Base-by-base conservation (phyloP, 78 protist species). In the Guillardia theta region DNA sequence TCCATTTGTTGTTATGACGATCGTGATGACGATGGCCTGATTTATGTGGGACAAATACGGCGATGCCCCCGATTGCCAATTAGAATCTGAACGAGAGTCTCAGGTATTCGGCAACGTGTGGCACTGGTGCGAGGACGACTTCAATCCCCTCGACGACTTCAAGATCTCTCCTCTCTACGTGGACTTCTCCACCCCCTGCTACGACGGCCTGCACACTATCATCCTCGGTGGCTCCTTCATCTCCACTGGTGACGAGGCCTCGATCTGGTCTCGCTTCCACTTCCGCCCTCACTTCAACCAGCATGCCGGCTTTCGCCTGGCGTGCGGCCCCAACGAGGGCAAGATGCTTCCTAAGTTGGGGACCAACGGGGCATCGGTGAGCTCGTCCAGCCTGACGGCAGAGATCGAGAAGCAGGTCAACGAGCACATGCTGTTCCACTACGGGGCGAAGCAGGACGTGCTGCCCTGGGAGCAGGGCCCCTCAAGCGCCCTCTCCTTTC, bases 91-190 rank as follows among this genome's bases (percentile, higher is more conserved):
- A n/a, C n/a, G n/a, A n/a, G n/a, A n/a, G n/a, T n/a, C n/a, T n/a
- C n/a, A n/a, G n/a, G n/a, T n/a, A n/a, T 18, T 95, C 21, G 97
- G 97, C 24, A 96, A 95, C 76, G 97, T 94, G n/a, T 96, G 96
- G 96, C 94, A 94, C 43, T 93, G 94, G 93, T 41, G 83, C 62
- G 95, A 95, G 88, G 94, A 96, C 33, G 92, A 92, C 88, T 41
- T 87, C 33, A 4, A 54, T 93, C 94, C 96, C n/a, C 64, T 95
- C 39, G 87, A n/a, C 39, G 95, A 94, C 70, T 96, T 95, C 93
- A 18, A 77, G 70, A 80, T 92, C 36, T 96, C 95, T 53, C 88
- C 80, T 30, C 45, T 80, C 88, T 96, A 96, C 95, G 94, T 83
- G 48, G 97, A 96, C 92, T 96, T 96, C 62, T 95, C 97, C 46